Evolutionary conservation across 1,284 basidiomycete species (phyloP).

Genomic region (Peniophora sp.): DNA sequence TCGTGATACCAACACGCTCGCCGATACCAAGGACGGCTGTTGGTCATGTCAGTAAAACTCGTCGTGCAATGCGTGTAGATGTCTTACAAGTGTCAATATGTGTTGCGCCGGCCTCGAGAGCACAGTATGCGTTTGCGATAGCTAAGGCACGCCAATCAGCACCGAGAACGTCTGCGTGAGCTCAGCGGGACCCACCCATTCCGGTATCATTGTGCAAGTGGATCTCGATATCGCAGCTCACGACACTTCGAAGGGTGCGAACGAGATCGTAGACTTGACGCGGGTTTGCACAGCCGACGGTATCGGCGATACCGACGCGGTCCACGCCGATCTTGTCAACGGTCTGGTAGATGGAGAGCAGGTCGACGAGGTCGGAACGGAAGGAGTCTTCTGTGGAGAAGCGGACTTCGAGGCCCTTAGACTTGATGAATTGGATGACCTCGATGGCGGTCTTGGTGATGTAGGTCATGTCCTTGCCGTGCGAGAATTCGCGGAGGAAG

Average conservation of each 20-base stretch:
- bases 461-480: slow-evolving; percentile 99
- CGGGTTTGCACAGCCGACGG: slow-evolving; percentile 98
- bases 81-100: slow-evolving; percentile 92
- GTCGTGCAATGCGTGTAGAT: neutral
- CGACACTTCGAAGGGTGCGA: slow-evolving; percentile 91
- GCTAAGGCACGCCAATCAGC: slow-evolving; percentile 39
- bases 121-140: slow-evolving; percentile 98
- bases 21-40: slow-evolving; percentile 90
- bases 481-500: slow-evolving; percentile 98
- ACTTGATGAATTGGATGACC: slow-evolving; percentile 99
- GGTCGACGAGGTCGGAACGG: slow-evolving; percentile 98
- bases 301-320: slow-evolving; percentile 98
- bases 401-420: slow-evolving; percentile 98
- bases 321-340: slow-evolving; percentile 99
- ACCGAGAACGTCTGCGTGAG: neutral
- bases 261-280: slow-evolving; percentile 99
- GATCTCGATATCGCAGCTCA: slow-evolving; percentile 95
- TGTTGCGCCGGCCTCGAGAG: slow-evolving; percentile 97
- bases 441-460: slow-evolving; percentile 99
- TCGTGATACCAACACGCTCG: slow-evolving; percentile 98
- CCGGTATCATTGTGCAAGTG: slow-evolving; percentile 99
- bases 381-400: slow-evolving; percentile 99
- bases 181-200: slow-evolving; percentile 49
- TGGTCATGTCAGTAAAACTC: neutral
- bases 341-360: slow-evolving; percentile 98